These are phyloP conservation scores for Trichosporon asahii DNA, from an alignment of 1,284 basidiomycete species.

Conservation along the genomic window DNA sequence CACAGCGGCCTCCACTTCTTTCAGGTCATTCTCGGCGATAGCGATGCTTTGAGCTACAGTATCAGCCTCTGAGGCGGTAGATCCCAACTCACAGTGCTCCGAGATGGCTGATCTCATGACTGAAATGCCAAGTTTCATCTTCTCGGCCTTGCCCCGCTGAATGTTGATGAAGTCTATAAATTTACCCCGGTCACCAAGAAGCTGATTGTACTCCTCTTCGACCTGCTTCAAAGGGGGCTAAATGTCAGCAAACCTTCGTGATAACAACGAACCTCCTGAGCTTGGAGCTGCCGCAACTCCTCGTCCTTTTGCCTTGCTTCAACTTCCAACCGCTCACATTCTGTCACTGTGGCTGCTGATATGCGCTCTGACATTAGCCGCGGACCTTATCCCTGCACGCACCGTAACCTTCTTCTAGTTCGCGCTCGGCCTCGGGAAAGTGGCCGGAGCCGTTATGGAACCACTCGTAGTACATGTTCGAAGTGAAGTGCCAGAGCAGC, in stretches of 20 bases:
- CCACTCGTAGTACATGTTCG: conserved; percentile 68
- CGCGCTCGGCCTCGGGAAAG: conserved; percentile 65
- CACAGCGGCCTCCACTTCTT: conserved; percentile 63
- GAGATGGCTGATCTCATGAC: conserved; percentile 32
- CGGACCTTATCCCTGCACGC: conserved; percentile 10
- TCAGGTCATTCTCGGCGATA: conserved; percentile 55
- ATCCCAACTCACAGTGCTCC: conserved; percentile 32
- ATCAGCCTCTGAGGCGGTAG: not conserved
- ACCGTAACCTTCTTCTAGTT: conserved; percentile 71
- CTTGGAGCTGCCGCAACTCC: conserved; percentile 41
- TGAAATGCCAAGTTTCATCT: conserved; percentile 41
- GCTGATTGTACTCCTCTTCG: conserved; percentile 46
- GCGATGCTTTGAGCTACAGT: conserved; percentile 12
- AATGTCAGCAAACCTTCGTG: not conserved
- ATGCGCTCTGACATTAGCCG: conserved; percentile 32
- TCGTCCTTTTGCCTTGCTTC: conserved; percentile 30
- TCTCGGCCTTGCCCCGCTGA: conserved; percentile 46
- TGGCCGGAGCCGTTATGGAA: conserved; percentile 64
- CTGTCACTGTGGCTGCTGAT: conserved; percentile 32
- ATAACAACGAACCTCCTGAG: conserved; percentile 40
- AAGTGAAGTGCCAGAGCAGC: conserved; percentile 69
- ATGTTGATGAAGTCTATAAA: conserved; percentile 47
- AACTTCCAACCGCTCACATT: conserved; percentile 39
- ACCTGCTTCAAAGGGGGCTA: conserved; percentile 44
- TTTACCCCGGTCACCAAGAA: conserved; percentile 48